Evolutionary conservation across 192 early-diverging fungal species (phyloP), one percentile per base, ranked within the genome.

Genomic region (Rhizoclosmatium globosum): DNA sequence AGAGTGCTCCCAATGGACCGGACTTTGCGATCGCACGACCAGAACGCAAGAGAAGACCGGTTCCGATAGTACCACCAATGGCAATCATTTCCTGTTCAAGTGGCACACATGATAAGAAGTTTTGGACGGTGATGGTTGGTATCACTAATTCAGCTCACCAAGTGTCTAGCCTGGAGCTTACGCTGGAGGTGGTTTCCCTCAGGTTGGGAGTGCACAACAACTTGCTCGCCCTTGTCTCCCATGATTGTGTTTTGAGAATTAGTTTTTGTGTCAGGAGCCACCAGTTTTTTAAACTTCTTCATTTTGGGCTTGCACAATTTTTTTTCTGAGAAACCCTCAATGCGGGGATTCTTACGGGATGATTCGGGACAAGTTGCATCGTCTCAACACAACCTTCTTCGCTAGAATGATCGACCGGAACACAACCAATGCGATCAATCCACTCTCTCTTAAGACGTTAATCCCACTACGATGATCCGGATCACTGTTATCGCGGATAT

Each of bases 1-100:
- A 74, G 59, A 96, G 82, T 2, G 89, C 86, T 50, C 95, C 95
- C 2, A 90, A 85, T 0, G 95, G 94, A 4, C 95, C 95, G 0
- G 91, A 85, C n/a, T 11, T 17, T 7, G 11, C 11, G 56, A 96
- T 87, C 31, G 93, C 90, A 23, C 69, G 47, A 19, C 95, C 95
- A 61, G 92, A 92, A 31, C 90, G 90, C 66, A 96, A 82, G 80
- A 96, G 94, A 17, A 96, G 82, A 46, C 95, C 95, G 39, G 94
- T 97, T 58, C 77, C 77, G 41, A 72, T 72, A 41, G 71, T 58
- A 38, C 71, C 71, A 19, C 71, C 71, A 31, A 72, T 72, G 3
- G 71, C 68, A 69, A 69, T 69, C 71, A 17, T 42, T 56, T 15
- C 15, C 31, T 31, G 31, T 2, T 13, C 38, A 17, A 11, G 19